Evolutionary conservation across 768 basidiomycete genomes (phyloP), one percentile per base, ranked within the genome.

Genomic region (Sporobolomyces phaffii): DNA sequence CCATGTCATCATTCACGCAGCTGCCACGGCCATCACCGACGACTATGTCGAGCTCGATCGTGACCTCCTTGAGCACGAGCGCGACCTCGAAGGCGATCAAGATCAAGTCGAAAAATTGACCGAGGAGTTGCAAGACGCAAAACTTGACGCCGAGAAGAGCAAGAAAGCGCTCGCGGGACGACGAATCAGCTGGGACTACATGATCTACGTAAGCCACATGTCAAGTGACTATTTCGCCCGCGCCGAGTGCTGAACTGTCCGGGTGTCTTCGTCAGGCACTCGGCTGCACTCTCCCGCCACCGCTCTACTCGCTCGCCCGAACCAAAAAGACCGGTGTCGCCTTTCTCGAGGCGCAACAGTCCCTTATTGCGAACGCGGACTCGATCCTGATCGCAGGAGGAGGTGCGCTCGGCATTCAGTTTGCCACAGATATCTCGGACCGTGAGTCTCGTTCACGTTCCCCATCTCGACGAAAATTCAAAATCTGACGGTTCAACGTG

Each of bases 331-430:
- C 53, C 24, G 69, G 69, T 4, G 67, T 75, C 8, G 34, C 50
- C 0, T 74, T 73, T 58, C 58, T 75, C 31, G 43, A 45, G 28
- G 52, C 47, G 8, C 68, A 70, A 59, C 62, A 62, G 31, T 22
- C 54, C 17, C 24, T 50, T 14, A 75, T 75, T 45, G 29, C 53
- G 7, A 2, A 24, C 4, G 69, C 75, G 3, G 41, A 50, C 5
- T 47, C 29, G 14, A 69, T 75, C 48, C 65, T 74, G 36, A 68
- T 75, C 24, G 71, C 63, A 44, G 75, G 75, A 11, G 75, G 72
- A 11, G 74, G 74, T 9, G 75, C 75, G 1, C 68, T 75, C 40
- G 75, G 75, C 57, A 71, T 76, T 49, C 74, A 76, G 36, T 76
- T 66, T 45, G 75, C 75, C 10, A 65, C 69, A 36, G 73, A 75